A percentile compares a stretch with the other conserved stretches of the same genome.
These are phyloP conservation scores for Candida broadrunensis DNA, from an alignment of 805 yeast genomes.

Conservation along the genomic window DNA sequence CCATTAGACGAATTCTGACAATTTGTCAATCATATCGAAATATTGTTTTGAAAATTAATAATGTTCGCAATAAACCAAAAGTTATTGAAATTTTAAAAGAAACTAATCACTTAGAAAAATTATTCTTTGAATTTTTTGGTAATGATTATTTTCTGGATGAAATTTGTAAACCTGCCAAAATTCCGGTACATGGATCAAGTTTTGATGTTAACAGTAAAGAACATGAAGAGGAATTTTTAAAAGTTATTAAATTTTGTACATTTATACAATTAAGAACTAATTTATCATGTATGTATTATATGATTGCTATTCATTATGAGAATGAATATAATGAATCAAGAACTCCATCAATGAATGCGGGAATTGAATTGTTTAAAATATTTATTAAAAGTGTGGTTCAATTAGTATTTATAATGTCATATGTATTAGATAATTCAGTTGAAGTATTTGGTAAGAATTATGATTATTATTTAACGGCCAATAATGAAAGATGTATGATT, in stretches of 20 bases:
- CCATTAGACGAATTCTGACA: conserved; percentile 9
- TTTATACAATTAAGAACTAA: conserved; percentile 38
- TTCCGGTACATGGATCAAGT: conserved; percentile 6
- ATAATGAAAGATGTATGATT: conserved; percentile 37
- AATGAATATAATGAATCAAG: conserved; percentile 23
- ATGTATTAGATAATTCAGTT: conserved; percentile 39
- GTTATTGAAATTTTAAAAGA: conserved; percentile 33
- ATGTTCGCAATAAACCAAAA: conserved; percentile 26
- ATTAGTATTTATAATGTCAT: conserved; percentile 40
- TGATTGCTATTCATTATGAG: conserved; percentile 41
- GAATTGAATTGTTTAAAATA: conserved; percentile 40
- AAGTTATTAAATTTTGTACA: conserved; percentile 32
- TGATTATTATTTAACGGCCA: conserved; percentile 35
- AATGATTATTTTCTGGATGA: conserved; percentile 39
- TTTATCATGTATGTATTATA: conserved; percentile 37
- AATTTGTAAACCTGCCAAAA: conserved; percentile 30
- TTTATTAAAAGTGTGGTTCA: conserved; percentile 40
- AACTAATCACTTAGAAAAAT: conserved; percentile 32
- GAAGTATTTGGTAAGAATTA: conserved; percentile 39
- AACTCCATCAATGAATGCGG: conserved; percentile 32
- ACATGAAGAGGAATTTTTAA: conserved; percentile 26
- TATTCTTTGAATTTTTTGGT: conserved; percentile 36
- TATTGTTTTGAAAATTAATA: conserved; percentile 22
- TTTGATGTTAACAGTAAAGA: conserved; percentile 16
- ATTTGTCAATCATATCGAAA: conserved; percentile 27